Evolutionary conservation across 2,329 filamentous ascomycete genomes (phyloP).

Genomic region (Fusarium liriodendri): DNA sequence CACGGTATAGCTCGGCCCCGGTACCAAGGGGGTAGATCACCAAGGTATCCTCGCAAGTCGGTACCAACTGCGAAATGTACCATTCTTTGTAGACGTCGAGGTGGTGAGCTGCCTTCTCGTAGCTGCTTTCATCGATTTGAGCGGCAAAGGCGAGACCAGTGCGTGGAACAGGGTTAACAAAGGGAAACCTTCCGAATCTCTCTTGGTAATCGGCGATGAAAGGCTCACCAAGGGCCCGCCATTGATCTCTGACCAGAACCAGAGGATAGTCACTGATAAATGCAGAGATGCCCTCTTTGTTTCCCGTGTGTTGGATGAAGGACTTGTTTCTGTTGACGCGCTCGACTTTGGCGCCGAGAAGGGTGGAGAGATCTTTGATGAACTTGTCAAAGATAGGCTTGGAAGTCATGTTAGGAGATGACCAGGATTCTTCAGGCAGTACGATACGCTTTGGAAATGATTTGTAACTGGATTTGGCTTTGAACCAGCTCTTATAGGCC

Average conservation of each 20-base stretch:
- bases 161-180: background rate
- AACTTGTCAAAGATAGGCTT: background rate
- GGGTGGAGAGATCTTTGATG: background rate
- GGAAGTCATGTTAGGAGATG: background rate
- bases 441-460: constrained; percentile 1
- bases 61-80: background rate
- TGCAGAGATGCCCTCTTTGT: background rate
- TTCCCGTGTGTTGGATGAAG: background rate
- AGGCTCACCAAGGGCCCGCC: background rate
- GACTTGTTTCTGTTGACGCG: background rate
- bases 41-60: background rate
- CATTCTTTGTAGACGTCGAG: background rate
- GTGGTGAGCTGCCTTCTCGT: background rate
- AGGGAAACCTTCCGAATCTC: background rate
- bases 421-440: background rate
- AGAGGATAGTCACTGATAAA: background rate
- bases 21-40: background rate
- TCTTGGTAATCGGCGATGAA: background rate
- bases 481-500: background rate
- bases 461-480: background rate
- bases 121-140: background rate
- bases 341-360: background rate
- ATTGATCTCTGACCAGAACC: background rate
- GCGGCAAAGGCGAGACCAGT: background rate
- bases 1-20: background rate